Conservation (phyloP, 306 rosid species). For the Coriaria nepalensis region DNA sequence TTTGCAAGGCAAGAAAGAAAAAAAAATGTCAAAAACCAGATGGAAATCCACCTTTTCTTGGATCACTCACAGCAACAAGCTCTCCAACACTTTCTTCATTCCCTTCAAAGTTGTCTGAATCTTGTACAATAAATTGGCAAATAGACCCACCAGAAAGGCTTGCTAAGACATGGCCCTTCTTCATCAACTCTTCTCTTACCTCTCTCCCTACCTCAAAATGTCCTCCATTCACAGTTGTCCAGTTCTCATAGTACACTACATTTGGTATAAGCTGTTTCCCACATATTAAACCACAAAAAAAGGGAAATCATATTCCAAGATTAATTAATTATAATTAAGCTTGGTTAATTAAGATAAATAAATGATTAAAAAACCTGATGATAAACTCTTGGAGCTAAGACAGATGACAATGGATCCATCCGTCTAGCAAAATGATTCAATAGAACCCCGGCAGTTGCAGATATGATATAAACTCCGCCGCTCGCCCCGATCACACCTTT, state of each 20-base stretch:
- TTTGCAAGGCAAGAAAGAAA: not conserved
- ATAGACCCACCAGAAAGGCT: conserved; percentile 49
- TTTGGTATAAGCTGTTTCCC: conserved; percentile 53
- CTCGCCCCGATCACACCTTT: conserved; percentile 77
- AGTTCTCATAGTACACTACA: conserved; percentile 57
- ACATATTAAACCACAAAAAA: not conserved
- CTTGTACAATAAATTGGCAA: conserved; percentile 46
- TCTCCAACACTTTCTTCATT: conserved; percentile 16
- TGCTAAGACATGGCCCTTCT: conserved; percentile 62
- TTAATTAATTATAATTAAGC: not conserved
- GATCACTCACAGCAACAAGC: conserved; percentile 84
- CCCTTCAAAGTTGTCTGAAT: conserved; percentile 1
- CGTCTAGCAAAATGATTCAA: conserved; percentile 67
- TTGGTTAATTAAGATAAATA: not conserved
- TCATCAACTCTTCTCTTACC: conserved; percentile 38
- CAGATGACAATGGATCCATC: conserved; percentile 60
- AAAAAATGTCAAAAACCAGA: conserved; percentile 42
- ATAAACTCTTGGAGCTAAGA: conserved; percentile 65
- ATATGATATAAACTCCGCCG: conserved; percentile 56
- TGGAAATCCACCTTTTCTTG: conserved; percentile 83
- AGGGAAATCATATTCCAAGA: not conserved
- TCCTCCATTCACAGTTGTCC: conserved; percentile 60
- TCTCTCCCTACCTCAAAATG: conserved; percentile 47
- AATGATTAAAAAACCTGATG: conserved; percentile 39
- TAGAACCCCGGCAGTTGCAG: conserved; percentile 52